A percentile compares a stretch with the other conserved stretches of the same genome.
These are phyloP conservation scores for Mycena metata DNA, from an alignment of 768 basidiomycete genomes.

Conservation along the genomic window DNA sequence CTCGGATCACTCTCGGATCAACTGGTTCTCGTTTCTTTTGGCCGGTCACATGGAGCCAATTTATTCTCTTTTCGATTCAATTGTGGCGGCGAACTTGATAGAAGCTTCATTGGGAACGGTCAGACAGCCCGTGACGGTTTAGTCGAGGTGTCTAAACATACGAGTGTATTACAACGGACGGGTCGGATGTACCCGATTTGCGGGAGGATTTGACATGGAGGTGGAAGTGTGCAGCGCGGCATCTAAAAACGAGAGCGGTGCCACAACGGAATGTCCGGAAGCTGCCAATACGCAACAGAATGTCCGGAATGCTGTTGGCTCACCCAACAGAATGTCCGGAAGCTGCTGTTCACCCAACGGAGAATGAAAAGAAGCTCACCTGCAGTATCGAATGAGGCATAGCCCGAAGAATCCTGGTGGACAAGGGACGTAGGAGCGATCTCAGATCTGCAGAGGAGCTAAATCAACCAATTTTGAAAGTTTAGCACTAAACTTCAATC, in stretches of 20 bases:
- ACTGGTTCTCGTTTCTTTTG: too few species aligned
- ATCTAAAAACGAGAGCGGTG: slow-evolving; percentile 28
- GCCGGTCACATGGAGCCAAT: too few species aligned
- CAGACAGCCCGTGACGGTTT: neutral
- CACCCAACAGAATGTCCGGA: slow-evolving; percentile 33
- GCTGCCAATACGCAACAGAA: too few species aligned
- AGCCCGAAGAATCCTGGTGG: slow-evolving; percentile 31
- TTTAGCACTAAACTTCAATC: slow-evolving; percentile 35
- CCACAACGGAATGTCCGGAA: too few species aligned
- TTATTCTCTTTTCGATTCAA: too few species aligned
- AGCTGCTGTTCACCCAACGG: slow-evolving; percentile 21
- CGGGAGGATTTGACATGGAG: slow-evolving; percentile 8
- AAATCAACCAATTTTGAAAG: slow-evolving; percentile 35
- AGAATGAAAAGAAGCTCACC: slow-evolving; percentile 30
- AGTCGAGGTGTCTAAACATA: slow-evolving; percentile 14
- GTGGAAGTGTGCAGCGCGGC: slow-evolving; percentile 9
- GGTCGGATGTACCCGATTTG: slow-evolving; percentile 15
- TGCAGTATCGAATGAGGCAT: slow-evolving; percentile 34
- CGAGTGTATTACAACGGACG: slow-evolving; percentile 27
- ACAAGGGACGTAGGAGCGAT: slow-evolving; percentile 29
- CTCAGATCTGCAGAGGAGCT: slow-evolving; percentile 35
- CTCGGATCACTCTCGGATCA: too few species aligned
- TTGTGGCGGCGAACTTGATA: too few species aligned
- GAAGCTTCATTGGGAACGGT: slow-evolving; percentile 22
- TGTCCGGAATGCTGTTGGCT: too few species aligned